Percentiles rank a stretch among this genome's conserved stretches.
Conservation (phyloP, 345 rosid species). For the Hirschfeldia incana region DNA sequence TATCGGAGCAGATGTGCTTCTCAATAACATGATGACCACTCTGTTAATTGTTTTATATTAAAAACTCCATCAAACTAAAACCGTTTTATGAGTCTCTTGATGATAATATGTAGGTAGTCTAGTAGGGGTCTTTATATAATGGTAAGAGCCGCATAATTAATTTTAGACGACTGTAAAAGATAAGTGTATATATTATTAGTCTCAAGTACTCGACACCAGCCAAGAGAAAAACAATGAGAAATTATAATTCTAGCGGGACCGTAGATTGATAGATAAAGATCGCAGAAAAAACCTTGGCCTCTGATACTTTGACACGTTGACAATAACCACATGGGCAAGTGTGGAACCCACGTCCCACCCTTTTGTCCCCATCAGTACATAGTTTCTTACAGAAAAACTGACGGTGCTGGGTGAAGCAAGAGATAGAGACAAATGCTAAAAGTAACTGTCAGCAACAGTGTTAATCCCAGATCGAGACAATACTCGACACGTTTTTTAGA, state of each 20-base stretch:
- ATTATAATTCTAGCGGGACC: conserved; percentile 18
- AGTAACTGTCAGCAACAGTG: conserved; percentile 28
- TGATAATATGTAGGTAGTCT: conserved; percentile 2
- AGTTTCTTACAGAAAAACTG: conserved; percentile 19
- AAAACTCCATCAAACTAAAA: conserved; percentile 6
- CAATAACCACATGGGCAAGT: conserved; percentile 21
- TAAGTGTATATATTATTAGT: conserved; percentile 21
- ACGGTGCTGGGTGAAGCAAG: conserved; percentile 33
- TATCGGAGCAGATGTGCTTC: conserved; percentile 59
- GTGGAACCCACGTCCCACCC: background rate
- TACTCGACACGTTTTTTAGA: conserved; percentile 20
- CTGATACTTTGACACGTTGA: conserved; percentile 36
- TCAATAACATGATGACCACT: conserved; percentile 45
- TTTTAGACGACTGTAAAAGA: conserved; percentile 1
- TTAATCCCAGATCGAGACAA: conserved; percentile 9
- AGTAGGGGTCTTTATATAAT: conserved; percentile 23
- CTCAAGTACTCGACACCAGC: conserved; percentile 13
- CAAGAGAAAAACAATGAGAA: conserved; percentile 2
- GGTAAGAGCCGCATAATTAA: conserved; percentile 15
- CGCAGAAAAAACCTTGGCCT: background rate
- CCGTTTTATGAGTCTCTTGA: background rate
- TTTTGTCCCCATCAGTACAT: conserved; percentile 15
- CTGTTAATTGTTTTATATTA: background rate
- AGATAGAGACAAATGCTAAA: conserved; percentile 31
- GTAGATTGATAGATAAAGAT: conserved; percentile 3